Percentiles rank a stretch among this genome's conserved stretches.
Evolutionary conservation across 139 green algal genomes (phyloP).

Genomic region (Nannochloris sp.): DNA sequence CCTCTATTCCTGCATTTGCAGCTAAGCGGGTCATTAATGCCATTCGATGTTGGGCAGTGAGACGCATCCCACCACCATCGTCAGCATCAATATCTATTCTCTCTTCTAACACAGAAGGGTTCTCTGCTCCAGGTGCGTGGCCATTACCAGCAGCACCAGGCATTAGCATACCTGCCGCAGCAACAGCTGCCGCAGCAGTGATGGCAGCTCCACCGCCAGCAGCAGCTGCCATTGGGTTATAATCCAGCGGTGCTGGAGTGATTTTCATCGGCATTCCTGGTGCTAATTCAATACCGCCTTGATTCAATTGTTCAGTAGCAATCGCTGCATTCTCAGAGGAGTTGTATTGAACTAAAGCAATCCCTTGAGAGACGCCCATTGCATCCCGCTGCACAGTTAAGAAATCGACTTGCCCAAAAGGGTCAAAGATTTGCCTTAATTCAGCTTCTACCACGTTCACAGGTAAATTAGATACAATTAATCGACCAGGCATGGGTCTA

Average conservation of each 20-base stretch:
- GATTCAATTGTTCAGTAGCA: neutral
- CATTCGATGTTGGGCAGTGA: conserved; percentile 55
- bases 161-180: neutral
- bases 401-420: conserved; percentile 74
- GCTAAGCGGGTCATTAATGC: conserved; percentile 83
- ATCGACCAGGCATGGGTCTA: conserved; percentile 25
- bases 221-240: neutral
- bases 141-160: neutral
- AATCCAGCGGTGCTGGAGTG: neutral
- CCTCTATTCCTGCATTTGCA: conserved; percentile 37
- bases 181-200: too few relatives aligned
- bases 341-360: conserved; percentile 17
- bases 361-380: conserved; percentile 43
- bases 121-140: conserved; percentile 18
- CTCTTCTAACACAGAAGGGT: neutral
- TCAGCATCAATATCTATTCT: conserved; percentile 15
- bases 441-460: conserved; percentile 51
- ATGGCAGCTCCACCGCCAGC: neutral
- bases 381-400: conserved; percentile 56
- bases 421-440: conserved; percentile 71
- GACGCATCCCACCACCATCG: conserved; percentile 54
- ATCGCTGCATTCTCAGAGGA: neutral
- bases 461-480: conserved; percentile 41
- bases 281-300: neutral
- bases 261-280: conserved; percentile 4